Evolutionary conservation across 2,329 filamentous ascomycete genomes (phyloP), one percentile per base, ranked within the genome.

Genomic region (Sphaerostilbella broomeana): DNA sequence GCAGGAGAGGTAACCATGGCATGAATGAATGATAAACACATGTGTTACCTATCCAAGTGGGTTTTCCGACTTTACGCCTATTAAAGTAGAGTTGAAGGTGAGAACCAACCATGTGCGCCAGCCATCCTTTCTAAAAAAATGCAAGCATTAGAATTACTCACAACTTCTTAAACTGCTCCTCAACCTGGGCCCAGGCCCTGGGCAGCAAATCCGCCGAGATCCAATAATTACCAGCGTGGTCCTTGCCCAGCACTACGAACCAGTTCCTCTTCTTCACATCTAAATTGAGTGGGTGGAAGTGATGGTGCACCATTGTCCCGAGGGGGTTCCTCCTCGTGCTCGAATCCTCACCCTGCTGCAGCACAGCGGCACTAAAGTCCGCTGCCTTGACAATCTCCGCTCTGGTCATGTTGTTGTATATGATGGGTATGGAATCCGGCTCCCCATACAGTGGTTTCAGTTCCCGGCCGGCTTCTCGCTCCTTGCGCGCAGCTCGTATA

Each of bases 401-500:
- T 6, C 31, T 19, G 24, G 38, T 22, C 21, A 32, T 9, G 18
- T 42, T 42, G 15, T 36, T 42, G 21, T 17, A 31, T 20, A 37
- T 20, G 13, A 42, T 26, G 10, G 13, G 34, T 20, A 37, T 4
- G 8, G 33, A 25, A 19, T 41, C 26, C 15, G 30, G 8, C 15
- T 33, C 30, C 11, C 30, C 30, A 12, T 18, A 18, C 8, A 33
- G 13, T 13, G 16, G 16, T 21, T 12, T 17, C 3, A 16, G 11
- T 10, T n/a, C 30, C 11, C 13, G 11, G 10, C 68, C 62, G 9
- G 52, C 44, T 9, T 12, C 11, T 6, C 6, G 13, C 11, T 9
- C 8, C 13, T 20, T 10, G 2, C 30, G 15, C 13, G 16, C 11
- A 10, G 11, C 30, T 10, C 30, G 30, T 18, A 33, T 9, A 21